These are phyloP conservation scores for Takashimella tepidaria DNA, from an alignment of 1,284 basidiomycete species.

Conservation along the genomic window DNA sequence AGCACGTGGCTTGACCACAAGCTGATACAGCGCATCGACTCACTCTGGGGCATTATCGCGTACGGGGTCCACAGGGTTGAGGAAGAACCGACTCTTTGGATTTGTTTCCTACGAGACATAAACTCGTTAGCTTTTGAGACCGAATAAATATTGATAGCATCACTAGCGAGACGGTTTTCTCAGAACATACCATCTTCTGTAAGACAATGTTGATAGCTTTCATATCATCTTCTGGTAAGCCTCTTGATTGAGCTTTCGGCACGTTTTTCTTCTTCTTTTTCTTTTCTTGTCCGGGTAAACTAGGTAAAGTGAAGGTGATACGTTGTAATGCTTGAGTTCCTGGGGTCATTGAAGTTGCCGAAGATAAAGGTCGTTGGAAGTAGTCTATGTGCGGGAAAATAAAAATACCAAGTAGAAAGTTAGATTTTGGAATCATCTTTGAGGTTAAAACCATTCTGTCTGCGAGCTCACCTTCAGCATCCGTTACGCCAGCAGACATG, in stretches of 20 bases:
- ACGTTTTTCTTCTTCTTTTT: constrained; percentile 51
- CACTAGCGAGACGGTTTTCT: background rate
- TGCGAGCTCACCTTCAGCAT: constrained; percentile 11
- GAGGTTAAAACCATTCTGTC: background rate
- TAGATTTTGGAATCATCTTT: background rate
- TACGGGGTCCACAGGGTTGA: constrained; percentile 84
- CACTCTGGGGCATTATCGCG: constrained; percentile 79
- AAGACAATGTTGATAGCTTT: constrained; percentile 73
- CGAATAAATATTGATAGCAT: too few species aligned
- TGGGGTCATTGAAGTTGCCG: background rate
- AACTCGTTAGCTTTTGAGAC: too few species aligned
- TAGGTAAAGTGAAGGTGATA: background rate
- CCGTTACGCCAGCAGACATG: constrained; percentile 9
- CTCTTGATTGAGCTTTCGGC: constrained; percentile 68
- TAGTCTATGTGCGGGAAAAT: constrained; percentile 25
- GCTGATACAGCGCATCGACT: constrained; percentile 33
- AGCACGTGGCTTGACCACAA: too few species aligned
- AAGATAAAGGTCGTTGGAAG: background rate
- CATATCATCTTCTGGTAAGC: constrained; percentile 75
- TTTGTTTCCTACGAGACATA: constrained; percentile 15
- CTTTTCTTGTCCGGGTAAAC: constrained; percentile 14
- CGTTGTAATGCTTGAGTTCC: background rate
- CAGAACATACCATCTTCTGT: constrained; percentile 60
- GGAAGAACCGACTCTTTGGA: constrained; percentile 52
- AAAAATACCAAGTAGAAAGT: too few species aligned